Base-by-base conservation (phyloP, 2,329 filamentous ascomycete genomes). In the Aspergillus quadrilineatus region DNA sequence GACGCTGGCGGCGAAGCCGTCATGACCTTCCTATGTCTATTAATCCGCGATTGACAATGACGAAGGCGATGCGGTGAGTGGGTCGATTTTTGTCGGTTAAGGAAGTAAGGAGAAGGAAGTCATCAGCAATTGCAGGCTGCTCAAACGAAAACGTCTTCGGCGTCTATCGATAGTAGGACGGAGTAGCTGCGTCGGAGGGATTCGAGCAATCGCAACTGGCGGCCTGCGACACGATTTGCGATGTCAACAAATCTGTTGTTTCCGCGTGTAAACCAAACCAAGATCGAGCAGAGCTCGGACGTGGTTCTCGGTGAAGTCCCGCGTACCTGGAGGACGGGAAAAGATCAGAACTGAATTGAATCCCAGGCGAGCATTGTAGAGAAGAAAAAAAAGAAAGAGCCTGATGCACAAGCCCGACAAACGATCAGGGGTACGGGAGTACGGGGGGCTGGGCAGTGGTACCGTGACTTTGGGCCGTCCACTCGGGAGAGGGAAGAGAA, bases 1-100 rank as follows among this genome's bases (percentile, higher is more conserved):
- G 88, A 91, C 59, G 78, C 81, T 71, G 88, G 88, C 75, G 87
- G 88, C 73, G 88, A 89, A 73, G 80, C 81, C 68, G 85, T 84
- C 86, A 89, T 89, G 58, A 56, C 60, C 60, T 61, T 62, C 60
- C 45, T 60, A 59, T 26, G 22, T 30, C 15, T 39, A n/a, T 44
- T 47, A 9, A 45, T 30, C 37, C 41, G 50, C 53, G 49, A 52
- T 12, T 58, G 37, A 50, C 37, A 53, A 46, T 47, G 41, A 52
- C 46, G 50, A 48, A 26, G 54, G 59, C 43, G 58, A 52, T 47
- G 55, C 47, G 56, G 47, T 55, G 50, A 48, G 42, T 49, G 55
- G 44, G 46, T 53, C 53, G 44, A 41, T 61, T 52, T 52, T 62
- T 52, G 54, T 60, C 54, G 56, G 57, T 57, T 45, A 58, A 50